Conservation (phyloP, 768 basidiomycete species). For the Sistotremastrum suecicum region DNA sequence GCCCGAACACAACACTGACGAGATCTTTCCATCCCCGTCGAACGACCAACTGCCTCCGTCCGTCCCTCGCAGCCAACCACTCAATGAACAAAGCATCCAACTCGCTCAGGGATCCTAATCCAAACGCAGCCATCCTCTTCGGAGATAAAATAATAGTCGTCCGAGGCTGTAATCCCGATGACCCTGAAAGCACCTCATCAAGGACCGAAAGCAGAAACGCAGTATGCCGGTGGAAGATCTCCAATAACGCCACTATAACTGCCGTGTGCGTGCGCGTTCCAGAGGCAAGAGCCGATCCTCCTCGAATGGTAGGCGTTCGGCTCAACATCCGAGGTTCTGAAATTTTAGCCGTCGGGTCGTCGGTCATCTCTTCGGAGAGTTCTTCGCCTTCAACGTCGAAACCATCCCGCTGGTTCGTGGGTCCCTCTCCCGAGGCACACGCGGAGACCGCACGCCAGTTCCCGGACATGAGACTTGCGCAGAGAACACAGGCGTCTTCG, state of each 20-base stretch:
- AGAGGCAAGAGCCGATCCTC: conserved; percentile 25
- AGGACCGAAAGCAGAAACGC: conserved; percentile 40
- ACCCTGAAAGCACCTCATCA: conserved; percentile 14
- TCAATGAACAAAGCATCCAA: conserved; percentile 64
- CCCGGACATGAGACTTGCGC: conserved; percentile 73
- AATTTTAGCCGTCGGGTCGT: background rate
- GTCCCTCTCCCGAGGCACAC: background rate
- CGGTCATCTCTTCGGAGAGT: conserved; percentile 1
- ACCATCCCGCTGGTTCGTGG: background rate
- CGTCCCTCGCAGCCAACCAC: conserved; percentile 62
- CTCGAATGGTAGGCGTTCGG: conserved; percentile 17
- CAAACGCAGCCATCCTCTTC: conserved; percentile 51
- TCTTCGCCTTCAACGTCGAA: conserved; percentile 56
- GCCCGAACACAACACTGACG: conserved; percentile 28
- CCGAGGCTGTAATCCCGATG: conserved; percentile 2
- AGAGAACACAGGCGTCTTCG: conserved; percentile 73
- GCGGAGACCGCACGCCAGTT: conserved; percentile 37
- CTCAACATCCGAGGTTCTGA: conserved; percentile 1
- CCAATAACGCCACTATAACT: conserved; percentile 4
- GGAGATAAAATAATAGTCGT: conserved; percentile 35
- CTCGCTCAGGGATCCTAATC: conserved; percentile 59
- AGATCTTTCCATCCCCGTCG: conserved; percentile 34
- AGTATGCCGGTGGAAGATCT: conserved; percentile 24
- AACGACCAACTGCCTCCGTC: conserved; percentile 27
- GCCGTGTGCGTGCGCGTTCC: conserved; percentile 41